phyloP scores from a whole-genome alignment of 352 stramenopile species.

The Globisporangium paddicum region DNA sequence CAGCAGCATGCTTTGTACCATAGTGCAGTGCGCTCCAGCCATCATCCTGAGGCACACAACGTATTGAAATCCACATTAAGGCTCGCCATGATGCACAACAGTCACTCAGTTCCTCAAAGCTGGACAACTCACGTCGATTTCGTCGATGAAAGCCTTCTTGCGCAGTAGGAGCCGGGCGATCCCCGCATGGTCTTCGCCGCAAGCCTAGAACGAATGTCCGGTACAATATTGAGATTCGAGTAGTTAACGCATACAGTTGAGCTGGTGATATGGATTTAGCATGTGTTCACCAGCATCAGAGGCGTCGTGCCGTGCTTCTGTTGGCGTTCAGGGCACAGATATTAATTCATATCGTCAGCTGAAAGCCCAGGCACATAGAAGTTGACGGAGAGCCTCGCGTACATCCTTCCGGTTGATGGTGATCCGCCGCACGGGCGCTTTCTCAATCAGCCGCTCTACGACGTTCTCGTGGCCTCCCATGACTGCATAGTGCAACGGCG shows the following conservation, averaged over 20 bases:
- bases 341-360: not conserved
- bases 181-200: constrained; percentile 58
- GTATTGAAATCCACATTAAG: not conserved
- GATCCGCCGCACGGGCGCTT: constrained; percentile 65
- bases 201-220: constrained; percentile 31
- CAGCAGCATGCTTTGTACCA: constrained; percentile 25
- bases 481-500: constrained; percentile 70
- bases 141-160: constrained; percentile 74
- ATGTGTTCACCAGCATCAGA: constrained; percentile 56
- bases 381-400: constrained; percentile 5
- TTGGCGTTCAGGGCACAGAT: not conserved
- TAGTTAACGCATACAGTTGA: not conserved
- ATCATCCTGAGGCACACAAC: constrained; percentile 36
- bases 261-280: not conserved
- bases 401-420: constrained; percentile 82
- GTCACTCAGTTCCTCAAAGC: no score
- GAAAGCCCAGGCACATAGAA: not conserved
- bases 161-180: constrained; percentile 56
- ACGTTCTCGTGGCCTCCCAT: constrained; percentile 67
- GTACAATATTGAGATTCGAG: not conserved
- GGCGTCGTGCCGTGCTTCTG: constrained; percentile 75
- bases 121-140: constrained; percentile 54
- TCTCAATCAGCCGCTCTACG: constrained; percentile 48
- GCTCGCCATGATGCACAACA: not conserved
- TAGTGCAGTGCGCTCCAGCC: constrained; percentile 79